Conservation (phyloP, 371 early-diverging fungal genomes). For the Mucor piriformis region DNA sequence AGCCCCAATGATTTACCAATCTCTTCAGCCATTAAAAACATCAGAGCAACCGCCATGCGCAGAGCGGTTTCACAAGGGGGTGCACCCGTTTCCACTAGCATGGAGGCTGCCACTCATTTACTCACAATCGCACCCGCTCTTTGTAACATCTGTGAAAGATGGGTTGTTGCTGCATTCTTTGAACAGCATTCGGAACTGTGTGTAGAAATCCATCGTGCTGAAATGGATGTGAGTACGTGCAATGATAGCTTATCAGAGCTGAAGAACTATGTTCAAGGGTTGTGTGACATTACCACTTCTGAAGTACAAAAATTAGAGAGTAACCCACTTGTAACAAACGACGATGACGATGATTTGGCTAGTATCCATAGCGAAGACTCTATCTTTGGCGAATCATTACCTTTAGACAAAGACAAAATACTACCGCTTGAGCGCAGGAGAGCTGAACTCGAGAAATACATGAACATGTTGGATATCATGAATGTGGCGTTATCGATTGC, state of each 20-base stretch:
- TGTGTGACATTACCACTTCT: constrained; percentile 49
- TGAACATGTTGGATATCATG: constrained; percentile 26
- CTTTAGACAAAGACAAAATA: constrained; percentile 21
- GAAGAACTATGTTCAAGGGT: constrained; percentile 51
- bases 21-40: background rate
- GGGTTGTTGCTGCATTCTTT: constrained; percentile 73
- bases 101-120: background rate
- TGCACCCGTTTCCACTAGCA: background rate
- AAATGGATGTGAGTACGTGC: constrained; percentile 72
- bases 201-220: constrained; percentile 77
- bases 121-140: constrained; percentile 49
- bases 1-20: background rate
- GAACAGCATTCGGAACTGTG: constrained; percentile 78
- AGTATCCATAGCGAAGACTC: constrained; percentile 6
- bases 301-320: constrained; percentile 17
- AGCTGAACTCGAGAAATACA: constrained; percentile 31
- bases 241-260: constrained; percentile 77
- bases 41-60: background rate
- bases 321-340: constrained; percentile 1
- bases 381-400: constrained; percentile 15
- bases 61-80: constrained; percentile 24
- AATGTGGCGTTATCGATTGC: constrained; percentile 45
- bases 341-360: background rate
- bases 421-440: constrained; percentile 21
- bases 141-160: constrained; percentile 83